Evolutionary conservation across 2,329 filamentous ascomycete species (phyloP), one percentile per base, ranked within the genome.

Genomic region (Aspergillus melleus): DNA sequence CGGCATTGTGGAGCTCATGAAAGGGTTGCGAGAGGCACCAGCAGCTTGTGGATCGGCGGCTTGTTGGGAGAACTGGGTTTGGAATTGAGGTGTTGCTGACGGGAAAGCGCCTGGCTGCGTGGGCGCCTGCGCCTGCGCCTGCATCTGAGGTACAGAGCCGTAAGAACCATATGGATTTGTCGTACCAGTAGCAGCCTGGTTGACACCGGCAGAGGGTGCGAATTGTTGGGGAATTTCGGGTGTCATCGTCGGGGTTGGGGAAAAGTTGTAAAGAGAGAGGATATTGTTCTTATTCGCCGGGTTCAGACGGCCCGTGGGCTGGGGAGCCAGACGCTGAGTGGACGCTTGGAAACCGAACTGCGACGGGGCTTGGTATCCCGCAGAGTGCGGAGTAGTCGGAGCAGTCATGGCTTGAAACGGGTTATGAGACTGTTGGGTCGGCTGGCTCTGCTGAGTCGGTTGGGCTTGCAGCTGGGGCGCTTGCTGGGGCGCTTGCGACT

Each of bases 181-280:
- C 19, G 8, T 14, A 11, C 44, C 44, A 20, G 42, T 30, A 49
- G 68, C 65, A 50, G 63, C 58, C 52, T 68, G 62, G 61, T 63
- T 68, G 57, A 64, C 55, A 53, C 65, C 60, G 58, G 58, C 49
- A 44, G 60, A 56, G 68, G 70, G 59, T 39, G 61, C 68, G 47
- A 63, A 60, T 47, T 68, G 66, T 47, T 68, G 66, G 22, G 69
- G 66, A 59, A 76, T 74, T 61, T 77, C 69, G 29, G 71, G 68
- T 19, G 75, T 75, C 1, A 74, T 66, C 46, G 75, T 68, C 57
- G 73, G 69, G 9, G 75, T 65, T 19, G 75, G 71, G 14, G 78
- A 75, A 55, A 80, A 73, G 57, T 77, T 80, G 63, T 80, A 81
- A 12, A 81, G 68, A 14, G 79, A 76, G 39, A 81, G 70, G 51